Base-by-base conservation (phyloP, 129 eudicot genomes). In the Lactuca sativa region DNA sequence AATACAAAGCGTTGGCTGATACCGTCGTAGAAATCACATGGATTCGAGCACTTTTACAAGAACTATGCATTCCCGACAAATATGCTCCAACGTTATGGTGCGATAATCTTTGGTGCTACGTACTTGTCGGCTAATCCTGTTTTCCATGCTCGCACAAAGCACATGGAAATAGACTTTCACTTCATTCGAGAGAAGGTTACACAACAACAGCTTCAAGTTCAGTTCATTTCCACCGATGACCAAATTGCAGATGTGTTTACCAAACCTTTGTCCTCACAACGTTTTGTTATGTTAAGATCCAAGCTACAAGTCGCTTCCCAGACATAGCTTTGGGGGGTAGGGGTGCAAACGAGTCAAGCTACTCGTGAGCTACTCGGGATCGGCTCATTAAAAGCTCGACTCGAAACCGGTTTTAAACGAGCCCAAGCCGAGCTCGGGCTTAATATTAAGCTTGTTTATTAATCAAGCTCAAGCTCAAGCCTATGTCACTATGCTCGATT, bases 131-230 rank as follows among this genome's bases (percentile, higher is more conserved):
- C 25, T 8, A 73, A 62, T 36, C 77, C 17, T n/a, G 25, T 43
- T 11, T 61, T 65, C 9, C 70, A 65, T 43, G 70, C 66, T 3
- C 52, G 47, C 1, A 41, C 67, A 8, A 73, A 62, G 36, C 70
- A 73, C 40, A 40, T 73, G 4, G 59, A 74, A 9, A 44, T 51
- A 1, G 32, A 65, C 8, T 53, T 41, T 56, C 73, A 55, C 13
- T 64, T 64, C 56, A 69, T 75, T 1, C 51, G 74, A 7, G 74
- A 75, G 13, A 67, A 58, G 36, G 74, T 75, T 49, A 55, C 40
- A 2, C 14, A 2, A 11, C 3, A 13, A 3, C 9, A 40, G 0
- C 12, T 66, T 3, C 11, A 3, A 0, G 78, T 74, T 40, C 56
- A 10, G 1, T 38, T 14, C 21, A 55, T 51, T 25, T 49, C 71